Percentiles rank a stretch among this genome's conserved stretches.
These are phyloP conservation scores for Cercospora nicotianae DNA, from an alignment of 2,329 filamentous ascomycete genomes.

Conservation along the genomic window DNA sequence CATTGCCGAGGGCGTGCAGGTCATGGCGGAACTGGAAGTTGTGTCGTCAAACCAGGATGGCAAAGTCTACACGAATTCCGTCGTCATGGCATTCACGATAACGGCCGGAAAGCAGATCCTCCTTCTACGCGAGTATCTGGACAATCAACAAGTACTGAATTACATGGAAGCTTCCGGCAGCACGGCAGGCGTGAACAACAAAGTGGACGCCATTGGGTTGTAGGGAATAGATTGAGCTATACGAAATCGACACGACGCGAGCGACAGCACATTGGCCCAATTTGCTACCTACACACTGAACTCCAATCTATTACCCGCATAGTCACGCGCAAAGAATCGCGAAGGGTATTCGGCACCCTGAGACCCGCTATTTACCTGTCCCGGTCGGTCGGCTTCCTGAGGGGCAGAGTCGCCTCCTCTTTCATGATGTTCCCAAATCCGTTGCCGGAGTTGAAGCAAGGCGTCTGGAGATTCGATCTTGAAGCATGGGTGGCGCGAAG, in stretches of 20 bases:
- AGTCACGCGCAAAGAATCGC: slow-evolving; percentile 60
- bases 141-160: slow-evolving; percentile 14
- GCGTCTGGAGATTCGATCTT: slow-evolving; percentile 50
- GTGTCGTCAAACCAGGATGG: slow-evolving; percentile 9
- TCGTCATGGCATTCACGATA: slow-evolving; percentile 13
- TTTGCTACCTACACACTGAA: slow-evolving; percentile 38
- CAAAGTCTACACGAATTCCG: slow-evolving; percentile 10
- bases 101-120: slow-evolving; percentile 11
- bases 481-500: slow-evolving; percentile 61
- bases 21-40: slow-evolving; percentile 13
- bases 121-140: slow-evolving; percentile 12
- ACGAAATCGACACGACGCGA: background rate
- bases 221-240: background rate
- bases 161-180: slow-evolving; percentile 13
- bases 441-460: slow-evolving; percentile 50
- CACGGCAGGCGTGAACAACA: slow-evolving; percentile 6
- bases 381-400: slow-evolving; percentile 56
- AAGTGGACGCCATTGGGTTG: slow-evolving; percentile 5
- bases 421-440: slow-evolving; percentile 55
- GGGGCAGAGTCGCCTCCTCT: slow-evolving; percentile 54
- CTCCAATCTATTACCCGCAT: slow-evolving; percentile 44
- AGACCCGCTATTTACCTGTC: slow-evolving; percentile 47
- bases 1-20: slow-evolving; percentile 13
- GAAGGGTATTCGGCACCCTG: slow-evolving; percentile 61
- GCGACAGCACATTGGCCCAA: background rate